phyloP scores from a whole-genome alignment of 169 alveolate genomes.

The Perkinsus chesapeaki region DNA sequence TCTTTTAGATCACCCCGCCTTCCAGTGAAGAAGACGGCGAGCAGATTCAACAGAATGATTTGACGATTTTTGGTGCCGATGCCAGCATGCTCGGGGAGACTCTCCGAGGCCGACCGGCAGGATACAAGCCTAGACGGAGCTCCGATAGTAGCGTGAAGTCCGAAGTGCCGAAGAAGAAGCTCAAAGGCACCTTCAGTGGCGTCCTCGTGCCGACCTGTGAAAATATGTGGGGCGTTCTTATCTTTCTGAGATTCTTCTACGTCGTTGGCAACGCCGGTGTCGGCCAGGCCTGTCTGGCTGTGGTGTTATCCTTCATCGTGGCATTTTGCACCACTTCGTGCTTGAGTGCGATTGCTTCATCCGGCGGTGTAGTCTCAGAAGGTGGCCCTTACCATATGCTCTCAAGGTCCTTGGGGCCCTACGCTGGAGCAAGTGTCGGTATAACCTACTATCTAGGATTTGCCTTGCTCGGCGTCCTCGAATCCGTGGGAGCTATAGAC shows the following conservation, averaged over 20 bases:
- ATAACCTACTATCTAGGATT: constrained; percentile 33
- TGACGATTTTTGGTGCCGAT: background rate
- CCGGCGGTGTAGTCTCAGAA: constrained; percentile 31
- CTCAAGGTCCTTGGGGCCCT: constrained; percentile 29
- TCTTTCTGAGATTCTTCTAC: constrained; percentile 35
- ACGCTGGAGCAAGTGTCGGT: constrained; percentile 31
- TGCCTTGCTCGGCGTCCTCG: constrained; percentile 27
- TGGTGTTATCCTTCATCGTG: constrained; percentile 27
- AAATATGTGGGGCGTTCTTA: constrained; percentile 40
- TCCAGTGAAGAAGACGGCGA: background rate
- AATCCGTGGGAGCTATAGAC: constrained; percentile 26
- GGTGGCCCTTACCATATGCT: constrained; percentile 43
- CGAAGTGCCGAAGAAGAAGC: background rate
- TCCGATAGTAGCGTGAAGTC: background rate
- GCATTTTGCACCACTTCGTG: constrained; percentile 34
- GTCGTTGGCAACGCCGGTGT: constrained; percentile 33
- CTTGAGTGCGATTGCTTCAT: constrained; percentile 32
- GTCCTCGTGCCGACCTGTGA: constrained; percentile 40
- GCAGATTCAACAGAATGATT: background rate
- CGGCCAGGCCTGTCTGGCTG: constrained; percentile 19
- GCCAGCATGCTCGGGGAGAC: background rate
- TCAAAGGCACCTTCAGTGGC: constrained; percentile 29
- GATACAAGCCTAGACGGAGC: background rate
- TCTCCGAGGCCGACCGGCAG: background rate
- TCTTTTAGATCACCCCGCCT: background rate